Evolutionary conservation across 805 yeast species (phyloP), one percentile per base, ranked within the genome.

Genomic region (Lipomyces orientalis): DNA sequence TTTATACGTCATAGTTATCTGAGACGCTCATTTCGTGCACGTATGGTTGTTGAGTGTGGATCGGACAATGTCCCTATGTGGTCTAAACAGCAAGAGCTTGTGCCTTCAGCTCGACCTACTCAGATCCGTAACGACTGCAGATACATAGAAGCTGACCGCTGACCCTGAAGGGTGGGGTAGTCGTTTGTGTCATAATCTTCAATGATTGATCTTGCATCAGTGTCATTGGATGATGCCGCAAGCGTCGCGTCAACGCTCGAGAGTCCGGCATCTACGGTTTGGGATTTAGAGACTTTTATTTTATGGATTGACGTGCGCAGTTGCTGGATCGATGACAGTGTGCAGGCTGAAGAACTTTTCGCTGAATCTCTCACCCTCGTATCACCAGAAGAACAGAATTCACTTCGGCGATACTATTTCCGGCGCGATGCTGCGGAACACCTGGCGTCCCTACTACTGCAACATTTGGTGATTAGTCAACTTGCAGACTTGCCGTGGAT

Each of bases 371-470:
- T 62, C 25, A 12, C 59, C 25, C 39, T 43, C 34, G 60, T 67
- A n/a, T 35, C 62, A 9, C 58, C 67, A 6, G 54, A 37, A 16
- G 71, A 68, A 37, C 71, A 54, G 46, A 14, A 19, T n/a, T 37
- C 62, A 7, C 46, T 62, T 7, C 35, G 65, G 12, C 33, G 51
- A 22, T 68, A 54, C 63, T 68, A 61, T 29, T 67, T 67, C 55
- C 61, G 58, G 9, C 43, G 57, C 35, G 72, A 69, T 60, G 58
- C 68, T 14, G 31, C 35, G 6, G 22, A 56, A 46, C 72, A 67
- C 52, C 60, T 67, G 8, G 62, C 43, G 4, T 69, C 72, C 16
- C 51, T 64, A 6, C 64, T 69, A 1, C 64, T 69, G 39, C 72
- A 69, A 35, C 65, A 59, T 39, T 52, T 59, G 43, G 54, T 62